Evolutionary conservation across 495 filamentous ascomycete genomes (phyloP).

Genomic region (Recurvomyces mirabilis): DNA sequence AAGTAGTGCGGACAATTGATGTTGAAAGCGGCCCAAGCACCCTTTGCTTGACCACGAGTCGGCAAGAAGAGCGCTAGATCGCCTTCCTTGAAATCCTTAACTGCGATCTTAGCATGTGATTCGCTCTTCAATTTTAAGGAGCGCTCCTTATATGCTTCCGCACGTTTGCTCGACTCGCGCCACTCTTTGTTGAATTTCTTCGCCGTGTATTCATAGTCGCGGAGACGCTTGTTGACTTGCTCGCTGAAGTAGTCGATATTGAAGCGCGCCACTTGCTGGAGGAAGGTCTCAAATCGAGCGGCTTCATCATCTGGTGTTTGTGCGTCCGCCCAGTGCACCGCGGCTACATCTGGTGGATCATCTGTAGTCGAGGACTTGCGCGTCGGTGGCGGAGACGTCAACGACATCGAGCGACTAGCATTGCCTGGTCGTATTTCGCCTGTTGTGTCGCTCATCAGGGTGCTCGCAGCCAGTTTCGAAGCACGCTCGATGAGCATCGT

Average conservation of each 20-base stretch:
- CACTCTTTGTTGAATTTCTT: conserved; percentile 86
- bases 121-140: conserved; percentile 75
- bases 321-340: conserved; percentile 69
- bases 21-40: conserved; percentile 98
- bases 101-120: conserved; percentile 93
- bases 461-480: conserved; percentile 53
- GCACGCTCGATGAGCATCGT: conserved; percentile 64
- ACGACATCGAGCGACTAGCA: conserved; percentile 29
- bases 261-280: conserved; percentile 59
- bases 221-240: conserved; percentile 69
- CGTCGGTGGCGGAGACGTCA: conserved; percentile 23
- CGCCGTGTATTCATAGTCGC: conserved; percentile 78
- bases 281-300: conserved; percentile 57
- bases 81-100: conserved; percentile 88
- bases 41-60: conserved; percentile 81
- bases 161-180: conserved; percentile 30
- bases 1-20: conserved; percentile 95
- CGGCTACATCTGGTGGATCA: conserved; percentile 45
- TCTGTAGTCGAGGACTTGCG: conserved; percentile 35
- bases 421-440: conserved; percentile 45
- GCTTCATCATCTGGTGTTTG: conserved; percentile 54
- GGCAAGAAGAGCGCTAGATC: conserved; percentile 93
- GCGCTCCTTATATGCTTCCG: conserved; percentile 66
- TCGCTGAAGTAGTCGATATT: conserved; percentile 75
- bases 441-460: conserved; percentile 40